Conservation (phyloP, 2,329 filamentous ascomycete species). For the Penicillium crustosum region DNA sequence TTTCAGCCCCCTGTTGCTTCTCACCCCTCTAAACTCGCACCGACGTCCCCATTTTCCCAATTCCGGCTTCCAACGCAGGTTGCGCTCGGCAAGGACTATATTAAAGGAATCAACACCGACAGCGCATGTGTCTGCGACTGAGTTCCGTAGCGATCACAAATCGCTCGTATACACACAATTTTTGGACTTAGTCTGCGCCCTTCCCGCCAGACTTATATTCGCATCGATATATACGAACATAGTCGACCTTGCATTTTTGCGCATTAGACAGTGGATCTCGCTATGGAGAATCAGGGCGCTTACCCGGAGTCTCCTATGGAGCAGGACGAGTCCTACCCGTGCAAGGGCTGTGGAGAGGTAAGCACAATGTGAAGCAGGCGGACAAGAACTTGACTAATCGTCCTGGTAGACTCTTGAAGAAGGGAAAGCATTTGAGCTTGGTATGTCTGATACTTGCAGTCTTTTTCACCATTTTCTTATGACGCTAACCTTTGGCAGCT, state of each 20-base stretch:
- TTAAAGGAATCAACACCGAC: background rate
- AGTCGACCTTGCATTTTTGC: background rate
- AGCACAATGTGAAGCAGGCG: constrained; percentile 13
- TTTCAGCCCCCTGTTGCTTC: constrained; percentile 25
- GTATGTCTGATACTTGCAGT: constrained; percentile 51
- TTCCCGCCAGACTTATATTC: background rate
- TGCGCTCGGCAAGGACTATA: background rate
- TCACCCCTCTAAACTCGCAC: constrained; percentile 19
- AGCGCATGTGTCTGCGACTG: background rate
- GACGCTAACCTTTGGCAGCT: constrained; percentile 56
- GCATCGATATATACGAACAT: background rate
- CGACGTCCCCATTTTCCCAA: constrained; percentile 4
- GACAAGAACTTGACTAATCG: constrained; percentile 14
- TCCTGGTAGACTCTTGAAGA: constrained; percentile 82
- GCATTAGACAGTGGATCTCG: background rate
- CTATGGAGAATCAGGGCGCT: constrained; percentile 56
- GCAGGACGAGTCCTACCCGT: constrained; percentile 77
- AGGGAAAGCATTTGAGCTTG: constrained; percentile 96
- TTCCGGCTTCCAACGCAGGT: background rate
- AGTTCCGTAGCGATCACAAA: background rate
- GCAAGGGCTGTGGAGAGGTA: constrained; percentile 92
- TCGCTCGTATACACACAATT: background rate
- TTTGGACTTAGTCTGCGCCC: background rate
- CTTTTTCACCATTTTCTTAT: constrained; percentile 4
- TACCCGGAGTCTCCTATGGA: constrained; percentile 66